Evolutionary conservation across 2,329 filamentous ascomycete genomes (phyloP), one percentile per base, ranked within the genome.

Genomic region (Trichoderma simmonsii): DNA sequence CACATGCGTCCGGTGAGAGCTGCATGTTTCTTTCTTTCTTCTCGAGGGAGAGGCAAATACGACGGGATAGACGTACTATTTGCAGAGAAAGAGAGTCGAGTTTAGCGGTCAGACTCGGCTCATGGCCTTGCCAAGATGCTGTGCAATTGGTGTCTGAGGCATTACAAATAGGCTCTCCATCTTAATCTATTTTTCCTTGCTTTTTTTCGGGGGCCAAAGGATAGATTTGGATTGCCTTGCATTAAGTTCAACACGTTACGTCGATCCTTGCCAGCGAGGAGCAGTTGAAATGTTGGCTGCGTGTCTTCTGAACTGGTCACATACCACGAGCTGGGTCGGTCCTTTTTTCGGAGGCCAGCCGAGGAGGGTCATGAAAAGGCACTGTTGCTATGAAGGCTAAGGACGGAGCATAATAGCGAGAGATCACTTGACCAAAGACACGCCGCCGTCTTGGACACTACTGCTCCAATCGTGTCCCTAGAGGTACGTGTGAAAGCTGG

Each of bases 311-410:
- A 36, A 54, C 28, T 28, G 15, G 60, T 54, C 57, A 70, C 66
- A 70, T 70, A 70, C 66, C 57, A 54, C 57, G 9, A 36, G 57
- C 15, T 11, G 14, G 26, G 7, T 70, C 66, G 66, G 66, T 70
- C 66, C 66, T 28, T 62, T 66, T 56, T 36, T 28, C 24, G 57
- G 57, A 24, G 57, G 11, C 57, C 26, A 26, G 39, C 28, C 14
- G 6, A 39, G 18, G 28, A 61, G 28, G 30, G 15, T 18, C 36
- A 51, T 70, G 39, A 32, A n/a, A 32, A 54, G 11, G 15, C n/a
- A 24, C 6, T 15, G 26, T 34, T 51, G 5, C 26, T 30, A 57
- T 26, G 15, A 14, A 57, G 9, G 2, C 14, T 24, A 36, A 24
- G 9, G 8, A 39, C 24, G 26, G 21, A 60, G n/a, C 24, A 30